These are phyloP conservation scores for Colletotrichum gigasporum DNA, from an alignment of 2,329 filamentous ascomycete species.

Conservation along the genomic window DNA sequence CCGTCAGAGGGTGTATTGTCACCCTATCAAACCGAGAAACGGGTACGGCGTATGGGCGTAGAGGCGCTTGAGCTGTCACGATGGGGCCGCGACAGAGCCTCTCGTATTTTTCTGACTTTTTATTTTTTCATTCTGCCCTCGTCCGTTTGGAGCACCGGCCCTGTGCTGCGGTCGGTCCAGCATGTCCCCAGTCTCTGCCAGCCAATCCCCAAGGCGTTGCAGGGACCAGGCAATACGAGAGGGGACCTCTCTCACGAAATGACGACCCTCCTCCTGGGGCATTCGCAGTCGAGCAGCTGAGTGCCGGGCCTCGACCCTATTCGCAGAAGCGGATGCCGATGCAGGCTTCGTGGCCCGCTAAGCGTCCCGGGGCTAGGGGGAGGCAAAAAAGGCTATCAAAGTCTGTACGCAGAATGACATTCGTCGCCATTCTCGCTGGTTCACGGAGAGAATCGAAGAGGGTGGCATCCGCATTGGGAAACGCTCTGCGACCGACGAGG, in stretches of 20 bases:
- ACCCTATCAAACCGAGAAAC: conserved; percentile 22
- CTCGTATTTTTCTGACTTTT: conserved; percentile 23
- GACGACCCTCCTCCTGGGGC: not conserved
- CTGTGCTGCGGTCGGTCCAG: conserved; percentile 15
- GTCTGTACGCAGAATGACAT: no score
- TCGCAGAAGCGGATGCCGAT: conserved; percentile 7
- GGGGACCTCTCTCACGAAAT: not conserved
- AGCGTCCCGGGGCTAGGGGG: conserved; percentile 4
- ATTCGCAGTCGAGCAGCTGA: conserved; percentile 10
- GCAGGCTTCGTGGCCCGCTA: conserved; percentile 22
- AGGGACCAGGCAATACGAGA: conserved; percentile 30
- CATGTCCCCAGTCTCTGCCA: conserved; percentile 12
- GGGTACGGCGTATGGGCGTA: not conserved
- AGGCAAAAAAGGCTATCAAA: no score
- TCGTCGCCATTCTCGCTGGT: not conserved
- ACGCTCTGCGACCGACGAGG: not conserved
- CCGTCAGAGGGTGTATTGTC: conserved; percentile 17
- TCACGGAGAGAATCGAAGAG: not conserved
- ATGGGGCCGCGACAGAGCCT: conserved; percentile 19
- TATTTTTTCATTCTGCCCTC: not conserved
- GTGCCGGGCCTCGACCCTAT: conserved; percentile 17
- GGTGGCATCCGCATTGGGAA: conserved; percentile 5
- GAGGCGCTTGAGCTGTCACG: conserved; percentile 5
- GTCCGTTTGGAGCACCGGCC: conserved; percentile 8
- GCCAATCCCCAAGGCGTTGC: conserved; percentile 24